Base-by-base conservation (phyloP, 768 basidiomycete genomes). In the Pluteus cervinus region DNA sequence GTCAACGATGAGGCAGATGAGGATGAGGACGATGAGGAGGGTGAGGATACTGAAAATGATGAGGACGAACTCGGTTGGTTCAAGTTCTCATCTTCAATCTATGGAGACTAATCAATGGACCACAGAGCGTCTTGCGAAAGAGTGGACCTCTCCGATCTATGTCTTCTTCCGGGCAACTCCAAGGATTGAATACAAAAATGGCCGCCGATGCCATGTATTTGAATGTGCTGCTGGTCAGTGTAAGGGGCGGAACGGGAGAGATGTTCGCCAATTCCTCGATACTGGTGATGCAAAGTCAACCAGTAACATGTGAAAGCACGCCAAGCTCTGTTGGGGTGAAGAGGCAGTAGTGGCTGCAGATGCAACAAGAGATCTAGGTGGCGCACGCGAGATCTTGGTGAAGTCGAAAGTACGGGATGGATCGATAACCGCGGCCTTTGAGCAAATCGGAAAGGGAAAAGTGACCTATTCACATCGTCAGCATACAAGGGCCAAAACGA, bases 381-480 rank as follows among this genome's bases (percentile, higher is more conserved):
- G 33, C 8, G 40, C 48, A 3, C 29, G 32, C 14, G 39, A 37
- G 11, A 36, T 24, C 18, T 23, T 40, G 22, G 28, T 17, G 28
- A 37, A 42, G 16, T 32, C n/a, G 29, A 37, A 46, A 21, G 15
- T 36, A 7, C 9, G 14, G 5, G 38, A 48, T 33, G 39, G 52
- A 14, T 46, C 44, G 21, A 60, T 62, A 5, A 58, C 53, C 0
- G 34, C 51, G 0, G 41, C 39, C 4, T 63, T 65, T 37, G 49
- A 55, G 18, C 15, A 44, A 1, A 51, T 47, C 7, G 51, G 49
- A 0, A 54, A 54, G 31, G 53, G 54, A 1, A 53, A 55, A n/a
- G 47, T 60, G 0, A 55, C 50, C 0, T 67, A 58, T 46, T 60
- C 56, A 1, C 52, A 57, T 39, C 18, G 37, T 4, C 49, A 48